These are phyloP conservation scores for Ustilago nuda DNA, from an alignment of 1,284 basidiomycete genomes.

Conservation along the genomic window DNA sequence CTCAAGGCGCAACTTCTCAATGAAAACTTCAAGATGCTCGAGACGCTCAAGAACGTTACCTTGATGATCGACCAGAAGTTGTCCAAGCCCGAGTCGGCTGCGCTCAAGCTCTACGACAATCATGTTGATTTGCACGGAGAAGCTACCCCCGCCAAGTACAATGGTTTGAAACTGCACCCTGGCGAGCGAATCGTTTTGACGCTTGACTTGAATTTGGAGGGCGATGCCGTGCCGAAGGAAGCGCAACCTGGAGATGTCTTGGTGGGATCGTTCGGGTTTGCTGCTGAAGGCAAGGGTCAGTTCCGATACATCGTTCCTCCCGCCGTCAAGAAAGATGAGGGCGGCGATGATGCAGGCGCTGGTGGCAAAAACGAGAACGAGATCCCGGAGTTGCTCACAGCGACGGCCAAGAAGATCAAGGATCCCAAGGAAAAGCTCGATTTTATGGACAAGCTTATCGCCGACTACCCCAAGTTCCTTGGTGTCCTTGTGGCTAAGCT, in stretches of 20 bases:
- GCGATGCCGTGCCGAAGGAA: constrained; percentile 66
- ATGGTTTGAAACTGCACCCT: constrained; percentile 64
- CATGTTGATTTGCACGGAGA: constrained; percentile 65
- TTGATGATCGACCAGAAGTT: constrained; percentile 66
- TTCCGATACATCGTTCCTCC: constrained; percentile 67
- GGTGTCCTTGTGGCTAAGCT: constrained; percentile 63
- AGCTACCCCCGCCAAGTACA: constrained; percentile 54
- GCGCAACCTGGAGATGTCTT: constrained; percentile 67
- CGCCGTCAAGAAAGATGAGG: constrained; percentile 50
- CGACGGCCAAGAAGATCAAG: constrained; percentile 65
- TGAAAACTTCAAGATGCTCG: constrained; percentile 61
- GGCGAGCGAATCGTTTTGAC: constrained; percentile 65
- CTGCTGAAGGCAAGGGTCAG: constrained; percentile 55
- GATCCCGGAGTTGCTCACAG: constrained; percentile 65
- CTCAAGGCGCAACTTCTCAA: constrained; percentile 65
- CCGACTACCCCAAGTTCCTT: constrained; percentile 65
- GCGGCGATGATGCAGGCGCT: constrained; percentile 21
- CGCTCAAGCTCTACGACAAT: constrained; percentile 65
- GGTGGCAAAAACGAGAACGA: constrained; percentile 56
- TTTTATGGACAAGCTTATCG: constrained; percentile 64
- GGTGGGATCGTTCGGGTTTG: constrained; percentile 64
- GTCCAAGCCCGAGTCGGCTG: constrained; percentile 63
- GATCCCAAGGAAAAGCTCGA: constrained; percentile 58
- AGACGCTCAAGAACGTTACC: constrained; percentile 62
- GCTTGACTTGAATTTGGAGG: constrained; percentile 64